Base-by-base conservation (phyloP, 2,329 filamentous ascomycete genomes). In the Claviceps fusiformis region DNA sequence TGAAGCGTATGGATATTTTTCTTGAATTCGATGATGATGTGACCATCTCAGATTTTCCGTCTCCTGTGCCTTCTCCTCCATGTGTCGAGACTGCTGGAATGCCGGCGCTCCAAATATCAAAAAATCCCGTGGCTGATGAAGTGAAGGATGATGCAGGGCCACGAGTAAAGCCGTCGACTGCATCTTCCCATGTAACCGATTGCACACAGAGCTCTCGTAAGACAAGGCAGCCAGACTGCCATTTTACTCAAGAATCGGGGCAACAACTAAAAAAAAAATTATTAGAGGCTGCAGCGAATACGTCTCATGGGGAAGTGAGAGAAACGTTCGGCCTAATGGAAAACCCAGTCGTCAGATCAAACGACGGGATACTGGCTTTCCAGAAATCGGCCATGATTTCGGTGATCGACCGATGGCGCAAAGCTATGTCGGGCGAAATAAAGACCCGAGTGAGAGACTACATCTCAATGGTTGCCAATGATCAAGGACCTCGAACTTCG, bases 1-100 rank as follows among this genome's bases (percentile, higher is more conserved):
- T 95, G 60, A 73, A 71, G 17, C 77, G 80, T 52, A 82, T 89
- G 76, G 83, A 84, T 27, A 89, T 92, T 59, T 76, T 82, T 46
- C 74, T 93, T 54, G 83, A 88, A 58, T 79, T 85, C 55, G 75
- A 75, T 27, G 68, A 71, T 43, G 62, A 66, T 53, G 64, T 60
- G 6, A 62, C 62, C 7, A 41, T 13, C 27, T 52, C 47, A 2
- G 47, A 55, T 24, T 39, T 11, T 5, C 24, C 35, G 2, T 44
- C 15, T 45, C 37, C 47, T 10, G 9, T 24, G 17, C 27, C 35
- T 24, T 49, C 37, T 19, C 10, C 13, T 44, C 35, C 52, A 11
- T 15, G 9, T 11, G 31, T 13, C 27, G 35, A 44, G 39, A 17
- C 46, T 19, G 8, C 17, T 5, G 45, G 41, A 50, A 31, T 13